Percentiles rank a stretch among this genome's conserved stretches.
Evolutionary conservation across 139 green algal genomes (phyloP).

Genomic region (Astrephomene gubernaculifera): DNA sequence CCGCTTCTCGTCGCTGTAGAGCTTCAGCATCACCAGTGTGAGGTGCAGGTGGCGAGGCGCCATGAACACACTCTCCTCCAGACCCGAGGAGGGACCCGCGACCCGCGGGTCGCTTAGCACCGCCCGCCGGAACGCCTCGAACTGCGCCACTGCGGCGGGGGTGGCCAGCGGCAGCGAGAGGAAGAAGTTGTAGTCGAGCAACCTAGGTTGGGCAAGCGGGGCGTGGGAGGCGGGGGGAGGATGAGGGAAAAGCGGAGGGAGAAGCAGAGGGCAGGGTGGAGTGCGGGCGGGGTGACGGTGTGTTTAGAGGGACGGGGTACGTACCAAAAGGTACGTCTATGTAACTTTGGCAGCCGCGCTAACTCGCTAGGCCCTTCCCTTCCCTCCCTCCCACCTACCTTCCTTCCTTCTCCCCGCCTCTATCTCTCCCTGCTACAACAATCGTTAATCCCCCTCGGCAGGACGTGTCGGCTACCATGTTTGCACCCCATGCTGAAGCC

Average conservation of each 20-base stretch:
- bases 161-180: constrained; percentile 50
- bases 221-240: too few species aligned
- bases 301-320: too few species aligned
- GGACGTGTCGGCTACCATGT: too few species aligned
- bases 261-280: background rate
- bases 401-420: background rate
- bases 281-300: background rate
- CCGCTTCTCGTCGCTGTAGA: constrained; percentile 66
- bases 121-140: constrained; percentile 35
- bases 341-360: too few species aligned
- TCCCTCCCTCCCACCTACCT: background rate
- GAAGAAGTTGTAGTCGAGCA: constrained; percentile 61
- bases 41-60: constrained; percentile 63
- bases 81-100: background rate
- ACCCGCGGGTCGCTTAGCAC: constrained; percentile 18
- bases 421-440: too few species aligned
- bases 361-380: background rate
- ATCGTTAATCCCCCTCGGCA: too few species aligned
- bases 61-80: constrained; percentile 39
- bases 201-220: background rate
- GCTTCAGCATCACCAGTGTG: constrained; percentile 76
- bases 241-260: background rate
- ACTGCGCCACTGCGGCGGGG: constrained; percentile 34
- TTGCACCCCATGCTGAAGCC: too few species aligned
- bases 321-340: too few species aligned